Percentiles rank a stretch among this genome's conserved stretches.
These are phyloP conservation scores for Kurtzmaniella quercitrusa DNA, from an alignment of 1,139 yeast species.

Conservation along the genomic window DNA sequence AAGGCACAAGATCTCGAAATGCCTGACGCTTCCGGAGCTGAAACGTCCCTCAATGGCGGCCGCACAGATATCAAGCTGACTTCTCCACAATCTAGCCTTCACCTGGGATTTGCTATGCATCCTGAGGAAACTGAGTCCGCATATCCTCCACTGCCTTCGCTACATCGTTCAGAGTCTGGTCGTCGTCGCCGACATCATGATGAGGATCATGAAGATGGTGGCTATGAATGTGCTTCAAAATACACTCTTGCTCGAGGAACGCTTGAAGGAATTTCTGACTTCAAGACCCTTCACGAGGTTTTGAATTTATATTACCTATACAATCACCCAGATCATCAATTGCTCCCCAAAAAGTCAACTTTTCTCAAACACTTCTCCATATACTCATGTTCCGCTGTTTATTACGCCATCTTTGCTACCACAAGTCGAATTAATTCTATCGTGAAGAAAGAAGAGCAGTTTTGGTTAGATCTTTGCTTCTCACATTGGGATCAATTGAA, in stretches of 20 bases:
- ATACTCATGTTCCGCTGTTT: conserved; percentile 29
- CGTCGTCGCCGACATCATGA: neutral
- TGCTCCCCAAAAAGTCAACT: conserved; percentile 38
- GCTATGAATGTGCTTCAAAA: neutral
- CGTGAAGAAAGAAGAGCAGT: conserved; percentile 25
- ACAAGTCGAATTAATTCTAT: conserved; percentile 26
- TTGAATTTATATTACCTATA: conserved; percentile 47
- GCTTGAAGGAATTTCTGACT: conserved; percentile 37
- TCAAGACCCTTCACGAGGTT: conserved; percentile 30
- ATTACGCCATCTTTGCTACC: conserved; percentile 46
- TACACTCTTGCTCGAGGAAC: neutral
- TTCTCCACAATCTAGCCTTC: conserved; percentile 1
- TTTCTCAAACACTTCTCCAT: conserved; percentile 28
- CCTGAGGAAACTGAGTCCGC: neutral
- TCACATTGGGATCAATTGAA: conserved; percentile 33
- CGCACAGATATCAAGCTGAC: neutral
- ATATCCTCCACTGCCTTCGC: conserved; percentile 1
- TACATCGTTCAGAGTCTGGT: neutral
- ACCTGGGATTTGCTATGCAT: neutral
- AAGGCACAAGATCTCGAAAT: neutral
- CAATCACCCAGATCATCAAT: conserved; percentile 41
- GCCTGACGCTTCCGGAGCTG: neutral
- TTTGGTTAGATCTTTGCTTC: conserved; percentile 37
- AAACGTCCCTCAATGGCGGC: neutral
- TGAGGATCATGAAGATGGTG: neutral